Evolutionary conservation across 371 early-diverging fungal genomes (phyloP).

Genomic region (Saksenaea oblongispora): DNA sequence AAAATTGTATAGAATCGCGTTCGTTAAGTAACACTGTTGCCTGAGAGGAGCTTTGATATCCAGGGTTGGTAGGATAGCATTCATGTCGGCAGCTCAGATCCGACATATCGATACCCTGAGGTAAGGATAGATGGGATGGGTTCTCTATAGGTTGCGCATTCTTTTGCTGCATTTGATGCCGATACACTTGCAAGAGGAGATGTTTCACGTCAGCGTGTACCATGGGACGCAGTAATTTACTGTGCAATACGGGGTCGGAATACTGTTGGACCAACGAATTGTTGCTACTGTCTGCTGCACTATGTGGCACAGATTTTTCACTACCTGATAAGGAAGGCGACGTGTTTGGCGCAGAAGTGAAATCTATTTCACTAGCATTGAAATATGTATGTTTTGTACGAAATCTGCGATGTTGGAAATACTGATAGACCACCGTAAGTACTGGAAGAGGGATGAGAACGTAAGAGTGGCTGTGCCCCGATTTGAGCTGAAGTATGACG

Average conservation of each 20-base stretch:
- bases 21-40: background rate
- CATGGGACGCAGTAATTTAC: slow-evolving; percentile 46
- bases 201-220: slow-evolving; percentile 56
- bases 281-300: background rate
- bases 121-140: too few species aligned
- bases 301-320: background rate
- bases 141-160: too few species aligned
- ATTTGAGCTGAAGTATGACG: slow-evolving; percentile 50
- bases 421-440: slow-evolving; percentile 57
- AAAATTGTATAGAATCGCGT: background rate
- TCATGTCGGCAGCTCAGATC: background rate
- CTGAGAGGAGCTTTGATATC: background rate
- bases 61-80: background rate
- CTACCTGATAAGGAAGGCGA: slow-evolving; percentile 13
- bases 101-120: too few species aligned
- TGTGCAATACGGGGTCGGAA: slow-evolving; percentile 49
- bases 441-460: slow-evolving; percentile 62
- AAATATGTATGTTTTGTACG: slow-evolving; percentile 28
- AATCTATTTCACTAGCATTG: slow-evolving; percentile 31
- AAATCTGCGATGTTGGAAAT: slow-evolving; percentile 46
- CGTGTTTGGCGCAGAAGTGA: slow-evolving; percentile 2
- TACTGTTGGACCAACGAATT: slow-evolving; percentile 30
- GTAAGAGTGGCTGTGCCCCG: slow-evolving; percentile 44
- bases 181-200: slow-evolving; percentile 49
- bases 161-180: slow-evolving; percentile 4